Evolutionary conservation across 148 eudicot species (phyloP), one percentile per base, ranked within the genome.

Genomic region (Chenopodium suecicum): DNA sequence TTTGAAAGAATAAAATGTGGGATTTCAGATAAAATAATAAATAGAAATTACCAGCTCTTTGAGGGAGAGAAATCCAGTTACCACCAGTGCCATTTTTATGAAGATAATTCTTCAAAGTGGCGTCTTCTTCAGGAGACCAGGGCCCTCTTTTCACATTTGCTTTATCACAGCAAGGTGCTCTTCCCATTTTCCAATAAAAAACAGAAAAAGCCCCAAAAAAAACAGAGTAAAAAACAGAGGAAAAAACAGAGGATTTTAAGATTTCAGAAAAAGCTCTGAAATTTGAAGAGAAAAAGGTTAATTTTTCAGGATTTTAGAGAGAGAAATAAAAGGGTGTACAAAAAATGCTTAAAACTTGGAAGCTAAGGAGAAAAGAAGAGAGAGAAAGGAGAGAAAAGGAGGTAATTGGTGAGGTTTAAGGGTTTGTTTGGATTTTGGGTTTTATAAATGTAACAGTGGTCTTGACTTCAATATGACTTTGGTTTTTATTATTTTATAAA

Each of bases 51-150:
- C 95, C 95, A 66, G 95, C 95, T 78, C 88, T 84, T 66, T 78
- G 88, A 79, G 95, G 95, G 31, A 92, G 83, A 79, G 95, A 80
- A 78, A 92, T 92, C 95, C 95, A 92, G 80, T 89, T 92, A 67
- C 90, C 93, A 76, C 88, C 90, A 86, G 93, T 89, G 77, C 95
- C 95, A 86, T 83, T 37, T 50, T 82, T 84, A 0, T 85, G 81
- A 70, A 92, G 83, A 66, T 90, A 90, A 66, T 81, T 85, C 81
- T 86, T 90, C 83, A 92, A 90, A 77, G 87, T 88, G 7, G 79
- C 88, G 79, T 92, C 95, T 87, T 92, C 95, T 65, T 90, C 93
- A 67, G 95, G 93, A 63, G 95, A 92, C 95, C 95, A 92, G 44
- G 92, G 91, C 16, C 95, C 95, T 79, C 89, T 90, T 76, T 90